Evolutionary conservation across 1,139 yeast species (phyloP).

Genomic region (Geotrichum macrosporum): DNA sequence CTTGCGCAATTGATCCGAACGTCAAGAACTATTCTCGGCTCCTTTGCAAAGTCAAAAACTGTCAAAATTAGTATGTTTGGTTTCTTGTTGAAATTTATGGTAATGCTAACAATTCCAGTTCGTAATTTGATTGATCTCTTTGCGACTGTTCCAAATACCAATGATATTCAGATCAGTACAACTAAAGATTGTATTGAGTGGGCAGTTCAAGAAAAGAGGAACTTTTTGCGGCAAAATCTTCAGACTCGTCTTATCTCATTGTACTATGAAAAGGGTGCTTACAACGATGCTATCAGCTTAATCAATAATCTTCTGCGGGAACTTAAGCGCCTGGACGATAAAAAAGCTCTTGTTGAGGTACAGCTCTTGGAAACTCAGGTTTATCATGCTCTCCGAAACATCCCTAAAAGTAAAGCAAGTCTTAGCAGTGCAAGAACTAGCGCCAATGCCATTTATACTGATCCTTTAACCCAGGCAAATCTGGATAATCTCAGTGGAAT

Average conservation of each 20-base stretch:
- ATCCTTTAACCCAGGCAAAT: conserved; percentile 91
- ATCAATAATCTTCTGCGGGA: conserved; percentile 72
- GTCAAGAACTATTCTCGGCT: conserved; percentile 62
- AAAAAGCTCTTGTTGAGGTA: conserved; percentile 90
- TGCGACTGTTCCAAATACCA: conserved; percentile 61
- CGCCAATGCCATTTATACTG: conserved; percentile 93
- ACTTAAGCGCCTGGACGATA: conserved; percentile 91
- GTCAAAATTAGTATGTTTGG: conserved; percentile 67
- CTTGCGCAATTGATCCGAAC: conserved; percentile 61
- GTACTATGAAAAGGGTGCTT: conserved; percentile 59
- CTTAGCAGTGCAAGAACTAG: conserved; percentile 94
- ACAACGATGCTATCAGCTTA: conserved; percentile 67
- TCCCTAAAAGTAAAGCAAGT: conserved; percentile 90
- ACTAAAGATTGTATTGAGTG: conserved; percentile 81
- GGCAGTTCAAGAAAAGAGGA: conserved; percentile 78
- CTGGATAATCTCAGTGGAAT: conserved; percentile 94
- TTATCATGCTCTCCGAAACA: conserved; percentile 85
- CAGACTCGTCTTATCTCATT: conserved; percentile 79
- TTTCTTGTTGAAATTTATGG: conserved; percentile 71
- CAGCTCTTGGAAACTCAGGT: conserved; percentile 87
- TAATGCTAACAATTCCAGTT: conserved; percentile 59
- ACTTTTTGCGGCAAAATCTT: conserved; percentile 82
- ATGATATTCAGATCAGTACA: conserved; percentile 67
- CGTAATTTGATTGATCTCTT: conserved; percentile 66
- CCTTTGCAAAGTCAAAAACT: conserved; percentile 87